These are phyloP conservation scores for Rhodotorula toruloides DNA, from an alignment of 768 basidiomycete species.

Conservation along the genomic window DNA sequence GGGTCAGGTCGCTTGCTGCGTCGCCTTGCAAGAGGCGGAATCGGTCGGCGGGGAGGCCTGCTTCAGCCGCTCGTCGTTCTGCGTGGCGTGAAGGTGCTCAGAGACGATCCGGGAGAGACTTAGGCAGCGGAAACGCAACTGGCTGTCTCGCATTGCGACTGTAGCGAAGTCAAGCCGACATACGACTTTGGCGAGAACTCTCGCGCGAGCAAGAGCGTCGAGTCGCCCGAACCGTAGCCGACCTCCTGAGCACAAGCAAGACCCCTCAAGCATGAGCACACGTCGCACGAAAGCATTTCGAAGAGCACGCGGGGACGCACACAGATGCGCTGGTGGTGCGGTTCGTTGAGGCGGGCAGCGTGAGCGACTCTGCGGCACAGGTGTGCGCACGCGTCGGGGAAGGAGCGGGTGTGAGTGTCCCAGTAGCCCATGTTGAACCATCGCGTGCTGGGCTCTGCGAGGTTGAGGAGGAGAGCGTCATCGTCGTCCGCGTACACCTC, in stretches of 20 bases:
- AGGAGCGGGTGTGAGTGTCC: background rate
- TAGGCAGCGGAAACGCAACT: background rate
- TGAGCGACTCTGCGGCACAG: constrained; percentile 18
- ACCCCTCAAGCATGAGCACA: background rate
- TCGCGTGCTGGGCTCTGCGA: background rate
- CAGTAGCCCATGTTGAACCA: constrained; percentile 35
- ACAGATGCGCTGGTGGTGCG: background rate
- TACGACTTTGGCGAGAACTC: constrained; percentile 10
- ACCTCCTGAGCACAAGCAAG: constrained; percentile 9
- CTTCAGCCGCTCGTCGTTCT: background rate
- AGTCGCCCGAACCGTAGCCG: constrained; percentile 30
- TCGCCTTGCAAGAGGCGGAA: constrained; percentile 12
- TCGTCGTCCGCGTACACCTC: background rate
- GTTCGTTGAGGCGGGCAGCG: background rate
- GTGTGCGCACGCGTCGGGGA: background rate
- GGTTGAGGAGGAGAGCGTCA: constrained; percentile 5
- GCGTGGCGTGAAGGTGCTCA: background rate
- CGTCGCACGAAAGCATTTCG: no score
- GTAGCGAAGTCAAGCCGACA: constrained; percentile 9
- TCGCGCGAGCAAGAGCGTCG: constrained; percentile 12
- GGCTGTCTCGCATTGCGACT: background rate
- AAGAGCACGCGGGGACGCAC: background rate
- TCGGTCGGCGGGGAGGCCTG: background rate
- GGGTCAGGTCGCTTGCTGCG: background rate
- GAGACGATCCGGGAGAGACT: background rate